Base-by-base conservation (phyloP, 495 filamentous ascomycete genomes). In the Glutinoglossum americanum region DNA sequence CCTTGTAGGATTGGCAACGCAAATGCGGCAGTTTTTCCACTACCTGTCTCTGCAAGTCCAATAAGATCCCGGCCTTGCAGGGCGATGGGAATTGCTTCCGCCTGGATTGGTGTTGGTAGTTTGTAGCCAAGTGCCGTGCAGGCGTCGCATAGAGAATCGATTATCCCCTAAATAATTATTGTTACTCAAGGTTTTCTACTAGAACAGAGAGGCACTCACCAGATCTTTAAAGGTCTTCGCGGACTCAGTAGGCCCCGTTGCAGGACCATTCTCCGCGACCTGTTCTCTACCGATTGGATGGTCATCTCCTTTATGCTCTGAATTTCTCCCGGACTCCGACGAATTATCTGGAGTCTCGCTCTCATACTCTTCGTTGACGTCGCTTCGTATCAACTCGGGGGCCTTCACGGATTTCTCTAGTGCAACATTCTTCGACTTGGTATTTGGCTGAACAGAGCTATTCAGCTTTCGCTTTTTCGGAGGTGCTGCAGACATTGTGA, bases 11-110 rank as follows among this genome's bases (percentile, higher is more conserved):
- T 90, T 0, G 92, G 92, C 0, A 98, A 69, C 0, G 83, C 84
- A 66, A 96, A 98, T 0, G 92, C 87, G 1, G 85, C 90, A 0
- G 83, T 96, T 70, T 98, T 98, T 67, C 92, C 92, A 65, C 79
- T 84, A 62, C 92, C 92, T 0, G 92, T 98, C 67, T 98, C 89
- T 30, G 92, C 89, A 25, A 96, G 75, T 35, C 88, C 92, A 61
- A 98, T 94, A 28, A 97, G 71, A 69, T 96, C 92, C 61, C 87
- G 76, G 26, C 83, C 82, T 60, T 39, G 28, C 5, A 60, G 47
- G 17, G 59, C 59, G 8, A 48, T 28, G 17, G 59, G 59, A 59
- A 73, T 73, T 7, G 71, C 57, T 62, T 72, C 66, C 35, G 63
- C 60, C 56, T 73, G 71, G 26, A 73, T 72, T 15, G 70, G 66